Base-by-base conservation (phyloP, 345 rosid species). In the Carallia pectinifolia region DNA sequence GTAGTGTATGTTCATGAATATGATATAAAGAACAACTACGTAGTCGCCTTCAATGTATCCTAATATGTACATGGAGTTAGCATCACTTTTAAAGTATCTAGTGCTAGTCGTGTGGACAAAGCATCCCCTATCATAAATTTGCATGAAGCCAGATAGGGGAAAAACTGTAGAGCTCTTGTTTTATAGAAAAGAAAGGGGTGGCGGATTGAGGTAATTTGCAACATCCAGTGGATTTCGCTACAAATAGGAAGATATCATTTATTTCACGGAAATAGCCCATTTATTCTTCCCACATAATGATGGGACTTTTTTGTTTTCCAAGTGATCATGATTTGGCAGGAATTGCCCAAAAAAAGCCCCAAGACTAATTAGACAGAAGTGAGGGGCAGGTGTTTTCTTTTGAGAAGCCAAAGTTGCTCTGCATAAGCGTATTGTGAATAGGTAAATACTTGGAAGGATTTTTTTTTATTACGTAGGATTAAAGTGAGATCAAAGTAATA, bases 251-350 rank as follows among this genome's bases (percentile, higher is more conserved):
- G 17, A 44, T 13, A 10, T 9, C 44, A 50, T 66, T 64, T 40
- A 64, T 71, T 52, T 48, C 36, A 1, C 40, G 75, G 77, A 73
- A 73, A 67, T 61, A 23, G 70, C 58, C 62, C 18, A 30, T 61
- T 71, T 71, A 37, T 53, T 75, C 79, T 73, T 81, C 80, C 77
- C 77, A 73, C 80, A 69, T 60, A 71, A 79, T 82, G 73, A 80
- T 79, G 74, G 53, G 78, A 77, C 85, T 80, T 78, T 44, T 44
- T 40, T 9, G 1, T 53, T n/a, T 82, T 75, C 66, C 13, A 80
- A 72, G 81, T 67, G 67, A 79, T 79, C 76, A 84, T 81, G 80
- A 69, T 76, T 79, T 65, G 27, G 71, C 73, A 80, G 80, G 82
- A 77, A 75, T 73, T 83, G 60, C 76, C 81, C 40, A n/a, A 66